A percentile compares a stretch with the other conserved stretches of the same genome.
These are phyloP conservation scores for Furcasterigmium furcatum DNA, from an alignment of 2,329 filamentous ascomycete genomes.

Conservation along the genomic window DNA sequence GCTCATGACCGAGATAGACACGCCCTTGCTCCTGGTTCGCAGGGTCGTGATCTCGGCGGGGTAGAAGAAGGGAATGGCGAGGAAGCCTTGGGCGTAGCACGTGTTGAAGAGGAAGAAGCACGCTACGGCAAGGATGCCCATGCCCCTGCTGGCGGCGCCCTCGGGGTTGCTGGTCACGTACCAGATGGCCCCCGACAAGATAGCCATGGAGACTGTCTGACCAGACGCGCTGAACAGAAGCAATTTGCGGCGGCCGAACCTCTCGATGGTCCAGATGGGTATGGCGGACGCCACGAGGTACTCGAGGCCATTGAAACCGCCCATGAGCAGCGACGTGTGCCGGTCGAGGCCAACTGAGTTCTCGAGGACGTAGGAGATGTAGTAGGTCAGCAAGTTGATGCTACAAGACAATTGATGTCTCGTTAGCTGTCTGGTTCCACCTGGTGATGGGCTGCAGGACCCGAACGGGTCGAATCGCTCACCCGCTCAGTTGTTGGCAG, in stretches of 20 bases:
- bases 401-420: not conserved
- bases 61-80: conserved; percentile 61
- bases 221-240: conserved; percentile 40
- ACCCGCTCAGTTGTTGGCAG: not conserved
- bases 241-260: conserved; percentile 40
- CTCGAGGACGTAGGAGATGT: conserved; percentile 41
- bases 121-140: conserved; percentile 65
- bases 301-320: conserved; percentile 48
- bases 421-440: too few species aligned
- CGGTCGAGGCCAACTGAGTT: conserved; percentile 11
- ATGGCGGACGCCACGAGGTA: conserved; percentile 54
- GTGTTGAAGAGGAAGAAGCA: conserved; percentile 69
- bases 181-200: conserved; percentile 60
- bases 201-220: conserved; percentile 54
- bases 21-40: conserved; percentile 41
- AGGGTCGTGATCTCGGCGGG: conserved; percentile 52
- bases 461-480: not conserved
- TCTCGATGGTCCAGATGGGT: conserved; percentile 51
- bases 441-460: not conserved
- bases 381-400: conserved; percentile 47
- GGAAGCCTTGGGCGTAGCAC: conserved; percentile 63
- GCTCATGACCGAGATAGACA: conserved; percentile 55
- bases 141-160: conserved; percentile 51
- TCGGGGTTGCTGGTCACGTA: not conserved
- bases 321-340: conserved; percentile 43